These are phyloP conservation scores for Ceratocystis lukuohia DNA, from an alignment of 2,329 filamentous ascomycete genomes.

Conservation along the genomic window DNA sequence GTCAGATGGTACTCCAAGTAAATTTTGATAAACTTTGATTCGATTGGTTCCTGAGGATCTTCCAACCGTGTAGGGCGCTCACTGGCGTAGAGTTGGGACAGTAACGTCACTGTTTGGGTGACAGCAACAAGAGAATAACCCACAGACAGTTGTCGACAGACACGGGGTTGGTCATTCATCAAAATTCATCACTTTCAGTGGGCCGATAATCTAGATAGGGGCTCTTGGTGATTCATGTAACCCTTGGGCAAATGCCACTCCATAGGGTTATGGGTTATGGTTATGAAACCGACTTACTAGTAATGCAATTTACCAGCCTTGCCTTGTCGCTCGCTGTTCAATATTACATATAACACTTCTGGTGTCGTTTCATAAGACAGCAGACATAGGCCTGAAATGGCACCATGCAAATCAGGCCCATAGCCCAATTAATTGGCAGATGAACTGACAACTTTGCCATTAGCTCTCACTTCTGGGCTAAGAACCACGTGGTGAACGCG, in stretches of 20 bases:
- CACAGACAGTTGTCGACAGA: no score
- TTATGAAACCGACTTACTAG: neutral
- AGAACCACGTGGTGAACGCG: slow-evolving; percentile 1
- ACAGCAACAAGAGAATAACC: no score
- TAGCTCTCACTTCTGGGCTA: slow-evolving; percentile 5
- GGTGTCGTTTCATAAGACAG: slow-evolving; percentile 5
- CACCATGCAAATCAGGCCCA: slow-evolving; percentile 10
- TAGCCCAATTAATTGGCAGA: neutral
- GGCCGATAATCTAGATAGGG: no score
- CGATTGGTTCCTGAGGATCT: neutral
- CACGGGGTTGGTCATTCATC: no score
- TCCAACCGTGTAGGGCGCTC: neutral
- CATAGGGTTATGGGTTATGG: no score
- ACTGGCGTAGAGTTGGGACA: neutral
- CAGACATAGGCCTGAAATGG: slow-evolving; percentile 11
- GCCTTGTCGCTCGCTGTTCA: neutral
- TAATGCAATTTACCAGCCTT: neutral
- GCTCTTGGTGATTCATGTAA: neutral
- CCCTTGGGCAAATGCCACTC: no score
- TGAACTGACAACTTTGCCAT: slow-evolving; percentile 6
- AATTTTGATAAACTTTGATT: neutral
- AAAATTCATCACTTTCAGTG: no score
- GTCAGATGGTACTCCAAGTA: neutral
- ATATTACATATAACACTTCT: neutral
- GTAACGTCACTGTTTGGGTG: neutral